A percentile compares a stretch with the other conserved stretches of the same genome.
Evolutionary conservation across 2,329 filamentous ascomycete genomes (phyloP).

Genomic region (Lachnellula occidentalis): DNA sequence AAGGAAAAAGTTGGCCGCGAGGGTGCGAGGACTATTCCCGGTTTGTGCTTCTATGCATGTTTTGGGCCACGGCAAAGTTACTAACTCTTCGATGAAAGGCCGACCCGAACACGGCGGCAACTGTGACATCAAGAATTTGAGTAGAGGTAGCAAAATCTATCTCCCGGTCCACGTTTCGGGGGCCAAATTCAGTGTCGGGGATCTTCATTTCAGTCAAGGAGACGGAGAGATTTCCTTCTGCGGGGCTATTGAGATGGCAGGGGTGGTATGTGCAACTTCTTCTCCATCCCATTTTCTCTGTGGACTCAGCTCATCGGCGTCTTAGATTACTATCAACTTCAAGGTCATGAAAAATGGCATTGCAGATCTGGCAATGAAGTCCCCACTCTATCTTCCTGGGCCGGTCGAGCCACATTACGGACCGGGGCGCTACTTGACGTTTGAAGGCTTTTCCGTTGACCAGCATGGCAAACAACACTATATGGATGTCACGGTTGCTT

Average conservation of each 20-base stretch:
- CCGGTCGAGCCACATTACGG: slow-evolving; percentile 86
- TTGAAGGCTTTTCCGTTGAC: slow-evolving; percentile 88
- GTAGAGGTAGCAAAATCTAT: slow-evolving; percentile 74
- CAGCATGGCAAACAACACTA: slow-evolving; percentile 61
- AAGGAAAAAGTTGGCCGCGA: slow-evolving; percentile 66
- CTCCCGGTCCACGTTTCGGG: slow-evolving; percentile 81
- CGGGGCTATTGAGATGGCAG: slow-evolving; percentile 91
- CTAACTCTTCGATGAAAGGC: slow-evolving; percentile 11
- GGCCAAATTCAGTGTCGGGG: slow-evolving; percentile 85
- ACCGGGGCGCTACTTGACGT: slow-evolving; percentile 74
- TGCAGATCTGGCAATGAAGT: slow-evolving; percentile 68
- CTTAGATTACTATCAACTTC: slow-evolving; percentile 77
- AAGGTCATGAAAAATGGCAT: slow-evolving; percentile 79
- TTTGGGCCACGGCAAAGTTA: not conserved
- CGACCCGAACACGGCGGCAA: slow-evolving; percentile 60
- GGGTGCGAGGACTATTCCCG: slow-evolving; percentile 79
- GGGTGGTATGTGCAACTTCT: slow-evolving; percentile 39
- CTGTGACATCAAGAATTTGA: slow-evolving; percentile 86
- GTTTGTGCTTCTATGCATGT: slow-evolving; percentile 31
- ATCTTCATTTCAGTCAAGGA: slow-evolving; percentile 81
- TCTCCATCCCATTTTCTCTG: not conserved
- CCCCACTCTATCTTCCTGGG: slow-evolving; percentile 78
- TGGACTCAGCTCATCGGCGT: not conserved
- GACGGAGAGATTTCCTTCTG: slow-evolving; percentile 90
- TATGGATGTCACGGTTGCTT: slow-evolving; percentile 25